Percentiles rank a stretch among this genome's conserved stretches.
Conservation (phyloP, 2,329 filamentous ascomycete species). For the Tolypocladium tundrense region DNA sequence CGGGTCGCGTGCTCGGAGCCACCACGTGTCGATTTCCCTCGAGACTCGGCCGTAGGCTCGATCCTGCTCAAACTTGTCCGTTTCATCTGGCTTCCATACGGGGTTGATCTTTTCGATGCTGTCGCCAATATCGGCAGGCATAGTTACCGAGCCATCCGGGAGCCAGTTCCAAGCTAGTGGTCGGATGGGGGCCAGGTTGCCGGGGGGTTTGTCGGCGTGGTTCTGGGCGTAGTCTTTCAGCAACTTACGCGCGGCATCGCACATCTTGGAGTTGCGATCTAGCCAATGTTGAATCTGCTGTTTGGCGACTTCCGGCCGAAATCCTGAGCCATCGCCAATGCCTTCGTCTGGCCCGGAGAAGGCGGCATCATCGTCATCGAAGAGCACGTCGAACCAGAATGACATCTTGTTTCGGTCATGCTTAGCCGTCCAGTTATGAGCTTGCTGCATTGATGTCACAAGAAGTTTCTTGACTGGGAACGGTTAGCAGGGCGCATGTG, state of each 20-base stretch:
- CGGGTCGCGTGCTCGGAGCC: conserved; percentile 48
- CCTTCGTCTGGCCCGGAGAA: conserved; percentile 39
- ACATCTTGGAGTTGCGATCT: conserved; percentile 49
- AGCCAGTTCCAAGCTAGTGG: conserved; percentile 48
- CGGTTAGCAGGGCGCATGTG: neutral
- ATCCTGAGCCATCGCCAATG: conserved; percentile 40
- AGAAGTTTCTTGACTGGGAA: conserved; percentile 52
- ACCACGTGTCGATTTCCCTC: conserved; percentile 56
- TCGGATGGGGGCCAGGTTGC: conserved; percentile 38
- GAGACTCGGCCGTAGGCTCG: conserved; percentile 50
- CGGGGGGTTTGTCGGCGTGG: conserved; percentile 36
- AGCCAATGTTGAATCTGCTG: conserved; percentile 54
- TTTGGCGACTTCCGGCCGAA: conserved; percentile 47
- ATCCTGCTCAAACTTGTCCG: conserved; percentile 50
- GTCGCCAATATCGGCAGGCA: conserved; percentile 20
- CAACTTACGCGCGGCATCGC: conserved; percentile 42
- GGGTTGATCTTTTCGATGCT: conserved; percentile 35
- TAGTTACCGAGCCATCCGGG: conserved; percentile 24
- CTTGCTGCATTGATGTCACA: conserved; percentile 55
- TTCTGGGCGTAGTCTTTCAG: conserved; percentile 44
- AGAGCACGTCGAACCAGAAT: conserved; percentile 57
- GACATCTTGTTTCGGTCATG: conserved; percentile 62
- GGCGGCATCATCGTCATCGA: conserved; percentile 45
- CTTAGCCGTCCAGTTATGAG: conserved; percentile 60
- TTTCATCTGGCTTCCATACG: conserved; percentile 39